Evolutionary conservation across 768 basidiomycete species (phyloP), one percentile per base, ranked within the genome.

Genomic region (Phylloporus sp.): DNA sequence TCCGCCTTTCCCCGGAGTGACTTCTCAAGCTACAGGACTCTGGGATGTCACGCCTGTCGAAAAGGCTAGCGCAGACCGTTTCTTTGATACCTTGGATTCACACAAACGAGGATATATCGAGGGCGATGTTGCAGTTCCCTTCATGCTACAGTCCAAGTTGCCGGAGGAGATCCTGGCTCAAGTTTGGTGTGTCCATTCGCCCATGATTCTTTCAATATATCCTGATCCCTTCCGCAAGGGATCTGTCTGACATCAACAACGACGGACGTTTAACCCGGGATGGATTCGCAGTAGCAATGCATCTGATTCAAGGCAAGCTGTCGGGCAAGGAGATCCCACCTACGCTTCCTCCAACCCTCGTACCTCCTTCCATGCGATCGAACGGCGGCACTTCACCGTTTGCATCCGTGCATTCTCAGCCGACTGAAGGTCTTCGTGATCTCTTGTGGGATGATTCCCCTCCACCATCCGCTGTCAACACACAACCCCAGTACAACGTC

Each of bases 211-310:
- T 34, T 35, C 9, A 15, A 38, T 35, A 10, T 17, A 10, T 3
- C 22, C 41, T 53, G 38, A 61, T 41, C 7, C 35, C 28, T 35
- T 31, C 0, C 42, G 1, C 26, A 23, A 97, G 94, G 95, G 96
- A 99, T 65, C 78, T 99, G 17, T 77, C 92, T 22, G 95, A 98
- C 60, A 76, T 97, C 20, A 81, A 86, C 51, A 86, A 85, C 42
- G 86, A 95, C 46, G 96, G 96, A 2, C 78, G 75, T 44, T 73
- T 99, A 38, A 92, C 84, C 4, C 78, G 83, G 42, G 94, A 97
- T 39, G 90, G 92, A 13, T 98, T 99, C 65, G 95, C 96, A 8
- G 85, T 98, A 36, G 96, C 93, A 4, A 81, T 94, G 81, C 80
- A 95, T 68, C 77, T 99, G 28, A 97, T 99, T 57, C 88, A 90